These are phyloP conservation scores for Fusarium duplospermum DNA, from an alignment of 2,329 filamentous ascomycete genomes.

Conservation along the genomic window DNA sequence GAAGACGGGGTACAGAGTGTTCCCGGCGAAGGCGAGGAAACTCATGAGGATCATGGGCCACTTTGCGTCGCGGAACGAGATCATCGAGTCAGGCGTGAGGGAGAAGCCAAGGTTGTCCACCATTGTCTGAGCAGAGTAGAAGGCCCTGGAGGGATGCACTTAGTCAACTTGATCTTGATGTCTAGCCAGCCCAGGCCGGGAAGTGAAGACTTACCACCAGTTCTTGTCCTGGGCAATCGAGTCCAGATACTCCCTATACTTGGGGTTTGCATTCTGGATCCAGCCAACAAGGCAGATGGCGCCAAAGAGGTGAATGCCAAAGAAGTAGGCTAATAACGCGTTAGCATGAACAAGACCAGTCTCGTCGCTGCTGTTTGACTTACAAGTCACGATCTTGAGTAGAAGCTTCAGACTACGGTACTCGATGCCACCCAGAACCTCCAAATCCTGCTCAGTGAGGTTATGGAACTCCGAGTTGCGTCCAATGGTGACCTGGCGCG, in stretches of 20 bases:
- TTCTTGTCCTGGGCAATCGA: slow-evolving; percentile 52
- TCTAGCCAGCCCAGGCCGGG: too few relatives aligned
- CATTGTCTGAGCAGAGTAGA: slow-evolving; percentile 63
- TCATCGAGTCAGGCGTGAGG: slow-evolving; percentile 65
- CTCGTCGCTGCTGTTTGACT: too few relatives aligned
- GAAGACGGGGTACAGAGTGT: slow-evolving; percentile 68
- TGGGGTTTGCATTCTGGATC: slow-evolving; percentile 54
- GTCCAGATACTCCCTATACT: slow-evolving; percentile 53
- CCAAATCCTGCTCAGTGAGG: slow-evolving; percentile 52
- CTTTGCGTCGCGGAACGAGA: slow-evolving; percentile 57
- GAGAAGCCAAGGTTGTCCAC: slow-evolving; percentile 64
- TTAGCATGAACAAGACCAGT: too few relatives aligned
- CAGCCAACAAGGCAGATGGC: slow-evolving; percentile 59
- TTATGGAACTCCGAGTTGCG: slow-evolving; percentile 58
- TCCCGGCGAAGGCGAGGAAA: slow-evolving; percentile 62
- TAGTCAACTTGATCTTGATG: too few relatives aligned
- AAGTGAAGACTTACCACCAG: slow-evolving; percentile 61
- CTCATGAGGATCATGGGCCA: slow-evolving; percentile 59
- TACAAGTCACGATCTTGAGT: slow-evolving; percentile 57
- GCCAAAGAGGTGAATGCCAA: slow-evolving; percentile 60
- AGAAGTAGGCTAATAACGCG: slow-evolving; percentile 59
- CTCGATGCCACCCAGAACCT: slow-evolving; percentile 61
- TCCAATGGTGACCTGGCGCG: slow-evolving; percentile 9
- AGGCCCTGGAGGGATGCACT: too few relatives aligned
- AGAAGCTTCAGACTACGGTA: slow-evolving; percentile 61